Evolutionary conservation across 257 asterid species (phyloP), one percentile per base, ranked within the genome.

Genomic region (Solanum pimpinellifolium): DNA sequence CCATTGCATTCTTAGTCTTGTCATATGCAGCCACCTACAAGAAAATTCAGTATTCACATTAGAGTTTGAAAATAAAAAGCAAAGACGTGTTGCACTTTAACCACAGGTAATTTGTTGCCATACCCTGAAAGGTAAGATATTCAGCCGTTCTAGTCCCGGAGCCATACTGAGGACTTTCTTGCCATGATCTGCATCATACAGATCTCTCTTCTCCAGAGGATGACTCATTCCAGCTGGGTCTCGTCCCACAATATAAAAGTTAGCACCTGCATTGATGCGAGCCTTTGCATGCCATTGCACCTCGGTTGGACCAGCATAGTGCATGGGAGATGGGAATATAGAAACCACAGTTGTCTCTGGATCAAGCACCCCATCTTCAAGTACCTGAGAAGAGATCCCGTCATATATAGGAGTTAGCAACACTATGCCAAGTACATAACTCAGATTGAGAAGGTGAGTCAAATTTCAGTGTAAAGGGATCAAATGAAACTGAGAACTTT

Each of bases 201-300:
- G 90, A 89, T 96, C 99, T 86, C 99, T 83, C 85, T 96, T 92
- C 94, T 95, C 99, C 16, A 91, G 27, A 1, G 99, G 99, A 86
- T 96, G 99, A 87, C 97, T 86, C 99, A 96, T 94, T 69, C 99
- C 99, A 44, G 99, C 99, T 29, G 98, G 99, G 88, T 96, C 99
- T 11, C 98, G 92, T 6, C 98, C 98, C 15, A 95, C 99, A 6
- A 96, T 95, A 85, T 96, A 96, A 86, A 96, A 96, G 88, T 96
- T 95, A 12, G 99, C 98, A 25, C 98, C 99, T 6, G 99, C 99
- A 74, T 96, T 96, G 18, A 96, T 93, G 81, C 98, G 92, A 77
- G 99, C 99, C 93, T 96, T 95, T 5, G 99, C 99, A 85, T 96
- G 99, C 99, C 99, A 95, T 72, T 96, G 99, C 29, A 96, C 99